These are phyloP conservation scores for Mucor mucedo DNA, from an alignment of 371 early-diverging fungal species.

Conservation along the genomic window DNA sequence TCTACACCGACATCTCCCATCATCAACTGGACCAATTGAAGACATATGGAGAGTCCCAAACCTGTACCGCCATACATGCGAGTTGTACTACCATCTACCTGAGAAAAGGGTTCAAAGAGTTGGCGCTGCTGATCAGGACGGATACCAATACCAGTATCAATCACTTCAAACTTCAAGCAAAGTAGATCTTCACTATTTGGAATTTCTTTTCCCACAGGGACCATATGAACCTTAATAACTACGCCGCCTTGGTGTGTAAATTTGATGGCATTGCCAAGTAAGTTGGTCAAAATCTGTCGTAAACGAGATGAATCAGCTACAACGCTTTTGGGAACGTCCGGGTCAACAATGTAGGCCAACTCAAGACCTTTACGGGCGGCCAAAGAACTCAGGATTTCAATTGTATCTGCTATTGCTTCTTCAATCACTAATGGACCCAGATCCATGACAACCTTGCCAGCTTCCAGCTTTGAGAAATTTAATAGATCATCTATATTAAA, in stretches of 20 bases:
- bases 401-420: slow-evolving; percentile 59
- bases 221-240: slow-evolving; percentile 49
- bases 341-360: slow-evolving; percentile 54
- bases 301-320: slow-evolving; percentile 50
- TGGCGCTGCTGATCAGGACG: slow-evolving; percentile 53
- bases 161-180: slow-evolving; percentile 55
- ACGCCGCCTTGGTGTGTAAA: slow-evolving; percentile 68
- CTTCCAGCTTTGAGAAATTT: slow-evolving; percentile 62
- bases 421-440: slow-evolving; percentile 60
- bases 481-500: slow-evolving; percentile 41
- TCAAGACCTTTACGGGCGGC: slow-evolving; percentile 58
- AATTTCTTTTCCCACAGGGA: slow-evolving; percentile 20
- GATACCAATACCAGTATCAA: slow-evolving; percentile 71
- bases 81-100: slow-evolving; percentile 65
- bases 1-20: slow-evolving; percentile 58
- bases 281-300: slow-evolving; percentile 52
- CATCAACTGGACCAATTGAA: slow-evolving; percentile 64
- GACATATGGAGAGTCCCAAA: slow-evolving; percentile 64
- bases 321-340: slow-evolving; percentile 50
- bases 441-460: slow-evolving; percentile 50
- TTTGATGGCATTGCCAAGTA: slow-evolving; percentile 70
- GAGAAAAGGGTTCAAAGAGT: slow-evolving; percentile 67
- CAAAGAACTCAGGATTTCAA: slow-evolving; percentile 57
- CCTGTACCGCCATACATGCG: slow-evolving; percentile 70
- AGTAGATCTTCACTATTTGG: slow-evolving; percentile 15